These are phyloP conservation scores for Phyllosticta ampelicida DNA, from an alignment of 2,329 filamentous ascomycete species.

Conservation along the genomic window DNA sequence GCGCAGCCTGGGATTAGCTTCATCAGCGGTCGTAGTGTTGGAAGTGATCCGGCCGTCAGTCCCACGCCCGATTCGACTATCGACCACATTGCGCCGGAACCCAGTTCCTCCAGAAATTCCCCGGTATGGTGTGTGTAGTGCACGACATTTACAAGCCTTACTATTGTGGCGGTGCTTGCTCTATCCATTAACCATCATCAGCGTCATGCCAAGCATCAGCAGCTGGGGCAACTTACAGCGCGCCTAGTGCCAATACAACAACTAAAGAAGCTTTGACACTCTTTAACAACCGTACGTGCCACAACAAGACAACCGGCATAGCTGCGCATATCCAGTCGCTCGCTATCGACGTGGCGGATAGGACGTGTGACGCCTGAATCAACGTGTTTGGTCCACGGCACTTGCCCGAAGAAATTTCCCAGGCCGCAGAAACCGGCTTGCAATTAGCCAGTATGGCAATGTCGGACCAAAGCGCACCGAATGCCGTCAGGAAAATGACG, in stretches of 20 bases:
- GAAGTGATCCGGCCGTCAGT: constrained; percentile 39
- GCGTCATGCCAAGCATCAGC: no score
- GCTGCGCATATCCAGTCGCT: constrained; percentile 22
- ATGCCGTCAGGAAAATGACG: background rate
- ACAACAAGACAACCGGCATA: constrained; percentile 27
- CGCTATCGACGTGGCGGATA: constrained; percentile 24
- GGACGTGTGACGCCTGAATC: constrained; percentile 24
- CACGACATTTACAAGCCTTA: constrained; percentile 35
- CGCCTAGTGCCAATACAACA: constrained; percentile 34
- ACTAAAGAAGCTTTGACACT: constrained; percentile 37
- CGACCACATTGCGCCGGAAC: constrained; percentile 37
- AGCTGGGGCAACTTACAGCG: constrained; percentile 24
- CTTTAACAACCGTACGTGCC: constrained; percentile 34
- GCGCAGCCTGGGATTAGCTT: background rate
- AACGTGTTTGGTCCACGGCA: constrained; percentile 11
- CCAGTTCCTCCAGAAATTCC: constrained; percentile 32
- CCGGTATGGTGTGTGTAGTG: constrained; percentile 26
- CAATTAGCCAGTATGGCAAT: constrained; percentile 8
- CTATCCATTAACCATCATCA: constrained; percentile 12
- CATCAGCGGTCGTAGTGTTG: constrained; percentile 37
- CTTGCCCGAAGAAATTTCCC: constrained; percentile 4
- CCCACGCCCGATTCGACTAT: constrained; percentile 41
- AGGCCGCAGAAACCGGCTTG: constrained; percentile 10
- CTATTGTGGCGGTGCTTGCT: constrained; percentile 28
- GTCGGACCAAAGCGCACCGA: background rate